phyloP scores from a whole-genome alignment of 2,329 filamentous ascomycete genomes.

The Alternaria novae-zelandiae region DNA sequence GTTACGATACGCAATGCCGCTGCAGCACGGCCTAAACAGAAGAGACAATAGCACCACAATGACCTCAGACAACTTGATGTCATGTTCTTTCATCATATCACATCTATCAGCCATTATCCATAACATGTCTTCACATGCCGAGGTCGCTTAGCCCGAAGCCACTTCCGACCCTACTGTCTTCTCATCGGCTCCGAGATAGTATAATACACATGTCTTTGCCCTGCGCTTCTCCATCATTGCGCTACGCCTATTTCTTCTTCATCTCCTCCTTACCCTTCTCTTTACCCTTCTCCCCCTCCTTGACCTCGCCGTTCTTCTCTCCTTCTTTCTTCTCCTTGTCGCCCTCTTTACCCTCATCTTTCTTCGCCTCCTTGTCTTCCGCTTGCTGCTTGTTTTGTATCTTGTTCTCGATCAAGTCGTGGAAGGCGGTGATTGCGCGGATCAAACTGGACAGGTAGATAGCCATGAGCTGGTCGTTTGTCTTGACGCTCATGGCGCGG shows the following conservation, averaged over 20 bases:
- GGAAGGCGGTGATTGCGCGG: conserved; percentile 96
- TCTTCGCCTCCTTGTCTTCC: conserved; percentile 86
- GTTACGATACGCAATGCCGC: conserved; percentile 27
- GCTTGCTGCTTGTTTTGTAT: conserved; percentile 98
- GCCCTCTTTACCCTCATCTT: conserved; percentile 66
- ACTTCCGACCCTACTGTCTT: neutral
- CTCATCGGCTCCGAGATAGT: conserved; percentile 17
- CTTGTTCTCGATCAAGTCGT: conserved; percentile 99
- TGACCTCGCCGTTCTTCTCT: conserved; percentile 55
- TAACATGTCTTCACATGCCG: conserved; percentile 4
- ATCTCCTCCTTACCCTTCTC: conserved; percentile 64
- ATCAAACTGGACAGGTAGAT: conserved; percentile 98
- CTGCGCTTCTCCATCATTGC: conserved; percentile 49
- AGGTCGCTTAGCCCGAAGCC: neutral
- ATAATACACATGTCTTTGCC: conserved; percentile 30
- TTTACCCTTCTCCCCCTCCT: conserved; percentile 62
- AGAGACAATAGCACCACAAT: neutral
- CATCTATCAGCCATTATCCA: conserved; percentile 36
- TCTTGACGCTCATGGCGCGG: conserved; percentile 98
- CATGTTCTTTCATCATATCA: conserved; percentile 22
- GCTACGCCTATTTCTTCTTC: conserved; percentile 57
- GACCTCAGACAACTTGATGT: neutral
- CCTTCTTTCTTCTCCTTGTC: conserved; percentile 68
- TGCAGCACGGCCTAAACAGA: conserved; percentile 24
- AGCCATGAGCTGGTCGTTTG: conserved; percentile 97